Conservation (phyloP, 1,139 yeast genomes). For the Casaregolazyma lundiana region DNA sequence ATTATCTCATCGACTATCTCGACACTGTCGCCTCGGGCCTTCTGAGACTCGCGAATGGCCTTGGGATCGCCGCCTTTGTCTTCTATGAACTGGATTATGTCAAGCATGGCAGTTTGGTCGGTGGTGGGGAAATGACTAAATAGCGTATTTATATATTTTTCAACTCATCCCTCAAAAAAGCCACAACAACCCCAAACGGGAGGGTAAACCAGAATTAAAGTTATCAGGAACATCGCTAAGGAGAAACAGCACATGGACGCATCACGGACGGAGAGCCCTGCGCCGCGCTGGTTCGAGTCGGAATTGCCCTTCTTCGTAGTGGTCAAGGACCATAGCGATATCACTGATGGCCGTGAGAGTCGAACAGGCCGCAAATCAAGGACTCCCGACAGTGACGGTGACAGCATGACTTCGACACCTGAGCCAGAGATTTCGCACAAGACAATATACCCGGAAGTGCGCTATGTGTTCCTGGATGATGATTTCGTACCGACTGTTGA, state of each 20-base stretch:
- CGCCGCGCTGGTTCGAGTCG: slow-evolving; percentile 18
- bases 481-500: slow-evolving; percentile 34
- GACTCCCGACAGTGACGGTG: slow-evolving; percentile 5
- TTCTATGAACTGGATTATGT: slow-evolving; percentile 81
- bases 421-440: slow-evolving; percentile 1
- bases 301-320: slow-evolving; percentile 27
- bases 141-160: too few species aligned
- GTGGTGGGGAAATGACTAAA: slow-evolving; percentile 1
- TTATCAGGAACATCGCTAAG: neutral
- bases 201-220: neutral
- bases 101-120: slow-evolving; percentile 56
- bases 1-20: slow-evolving; percentile 95
- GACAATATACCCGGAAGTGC: slow-evolving; percentile 34
- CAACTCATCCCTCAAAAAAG: neutral
- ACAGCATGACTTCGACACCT: neutral
- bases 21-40: slow-evolving; percentile 90
- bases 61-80: slow-evolving; percentile 98
- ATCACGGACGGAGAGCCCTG: slow-evolving; percentile 2
- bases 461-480: slow-evolving; percentile 38
- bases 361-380: neutral
- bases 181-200: too few species aligned
- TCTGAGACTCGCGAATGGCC: slow-evolving; percentile 77
- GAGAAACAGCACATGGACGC: neutral
- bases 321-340: slow-evolving; percentile 19
- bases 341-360: slow-evolving; percentile 2